Evolutionary conservation across 306 rosid species (phyloP).

Genomic region (Castanopsis chinensis): DNA sequence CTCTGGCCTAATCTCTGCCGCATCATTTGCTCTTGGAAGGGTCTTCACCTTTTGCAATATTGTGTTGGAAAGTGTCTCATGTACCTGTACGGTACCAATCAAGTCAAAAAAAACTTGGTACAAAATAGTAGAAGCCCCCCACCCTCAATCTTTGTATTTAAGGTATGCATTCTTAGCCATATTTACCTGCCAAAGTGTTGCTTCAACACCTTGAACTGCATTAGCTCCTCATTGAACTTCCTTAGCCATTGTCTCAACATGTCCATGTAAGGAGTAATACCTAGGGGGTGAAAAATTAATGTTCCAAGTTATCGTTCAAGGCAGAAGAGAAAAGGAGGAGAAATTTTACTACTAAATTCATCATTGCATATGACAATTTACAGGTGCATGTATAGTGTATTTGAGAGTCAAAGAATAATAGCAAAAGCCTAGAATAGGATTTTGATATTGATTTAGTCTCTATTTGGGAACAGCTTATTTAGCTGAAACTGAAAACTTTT

Average conservation of each 20-base stretch:
- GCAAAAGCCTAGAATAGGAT: constrained; percentile 13
- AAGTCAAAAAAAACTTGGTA: constrained; percentile 17
- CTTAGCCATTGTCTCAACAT: constrained; percentile 87
- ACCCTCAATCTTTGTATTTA: background rate
- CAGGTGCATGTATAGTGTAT: background rate
- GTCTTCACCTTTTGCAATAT: constrained; percentile 79
- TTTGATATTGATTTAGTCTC: constrained; percentile 16
- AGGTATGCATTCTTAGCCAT: constrained; percentile 13
- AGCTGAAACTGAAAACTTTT: no score
- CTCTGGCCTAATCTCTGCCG: constrained; percentile 73
- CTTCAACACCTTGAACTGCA: constrained; percentile 80
- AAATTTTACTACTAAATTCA: background rate
- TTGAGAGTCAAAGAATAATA: constrained; percentile 30
- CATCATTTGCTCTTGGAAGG: constrained; percentile 64
- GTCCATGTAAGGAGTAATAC: constrained; percentile 85
- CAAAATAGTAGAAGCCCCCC: constrained; percentile 5
- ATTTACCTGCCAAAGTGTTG: constrained; percentile 81
- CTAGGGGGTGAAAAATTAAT: constrained; percentile 28
- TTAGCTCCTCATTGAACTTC: constrained; percentile 78
- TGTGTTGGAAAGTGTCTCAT: constrained; percentile 64
- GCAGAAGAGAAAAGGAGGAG: background rate
- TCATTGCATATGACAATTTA: background rate
- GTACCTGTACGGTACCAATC: constrained; percentile 57
- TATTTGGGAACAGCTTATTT: no score
- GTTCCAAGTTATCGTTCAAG: background rate